These are phyloP conservation scores for Arthrobotrys conoides DNA, from an alignment of 2,329 filamentous ascomycete species.

Conservation along the genomic window DNA sequence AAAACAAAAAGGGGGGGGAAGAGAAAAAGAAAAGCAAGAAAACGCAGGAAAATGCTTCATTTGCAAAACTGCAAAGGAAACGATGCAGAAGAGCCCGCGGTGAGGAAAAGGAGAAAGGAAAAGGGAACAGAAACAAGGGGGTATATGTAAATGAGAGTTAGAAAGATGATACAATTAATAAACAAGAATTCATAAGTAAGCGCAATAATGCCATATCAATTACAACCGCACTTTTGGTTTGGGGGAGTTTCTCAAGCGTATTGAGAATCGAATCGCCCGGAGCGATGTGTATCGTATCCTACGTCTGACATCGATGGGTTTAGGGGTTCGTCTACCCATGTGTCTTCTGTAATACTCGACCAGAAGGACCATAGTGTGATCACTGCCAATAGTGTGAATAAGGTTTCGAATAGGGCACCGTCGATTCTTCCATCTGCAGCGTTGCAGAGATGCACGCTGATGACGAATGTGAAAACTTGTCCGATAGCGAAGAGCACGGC, in stretches of 20 bases:
- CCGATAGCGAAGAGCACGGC: slow-evolving; percentile 88
- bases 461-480: slow-evolving; percentile 95
- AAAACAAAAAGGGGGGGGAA: neutral
- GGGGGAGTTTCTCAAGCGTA: slow-evolving; percentile 39
- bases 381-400: slow-evolving; percentile 90
- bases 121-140: slow-evolving; percentile 63
- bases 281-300: slow-evolving; percentile 53
- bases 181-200: slow-evolving; percentile 18
- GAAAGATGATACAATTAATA: slow-evolving; percentile 37
- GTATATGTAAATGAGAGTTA: slow-evolving; percentile 59
- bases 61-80: slow-evolving; percentile 24
- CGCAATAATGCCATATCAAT: slow-evolving; percentile 23
- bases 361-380: slow-evolving; percentile 93
- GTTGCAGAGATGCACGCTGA: slow-evolving; percentile 90
- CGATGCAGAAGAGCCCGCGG: slow-evolving; percentile 6
- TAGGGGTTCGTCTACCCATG: slow-evolving; percentile 77
- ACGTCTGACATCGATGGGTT: slow-evolving; percentile 65
- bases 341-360: slow-evolving; percentile 99
- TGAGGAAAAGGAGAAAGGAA: slow-evolving; percentile 16
- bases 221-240: slow-evolving; percentile 15
- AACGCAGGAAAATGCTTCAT: slow-evolving; percentile 20
- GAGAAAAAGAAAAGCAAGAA: neutral
- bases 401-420: slow-evolving; percentile 89
- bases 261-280: slow-evolving; percentile 47
- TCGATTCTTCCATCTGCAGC: slow-evolving; percentile 89